Base-by-base conservation (phyloP, 2,329 filamentous ascomycete species). In the Macrophomina phaseolina region DNA sequence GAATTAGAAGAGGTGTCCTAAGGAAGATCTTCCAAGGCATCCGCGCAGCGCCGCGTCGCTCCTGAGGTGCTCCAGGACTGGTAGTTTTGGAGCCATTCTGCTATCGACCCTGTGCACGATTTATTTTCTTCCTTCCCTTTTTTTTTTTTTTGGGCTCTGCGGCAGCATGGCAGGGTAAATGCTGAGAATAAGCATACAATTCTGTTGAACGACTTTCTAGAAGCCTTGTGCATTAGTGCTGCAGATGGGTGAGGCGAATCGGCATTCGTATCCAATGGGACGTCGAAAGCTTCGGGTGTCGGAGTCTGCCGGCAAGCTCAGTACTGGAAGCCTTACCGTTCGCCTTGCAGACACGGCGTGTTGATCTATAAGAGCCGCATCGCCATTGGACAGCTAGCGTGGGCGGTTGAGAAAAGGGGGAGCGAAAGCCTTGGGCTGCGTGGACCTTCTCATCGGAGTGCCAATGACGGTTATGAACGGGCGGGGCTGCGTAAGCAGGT, bases 151-250 rank as follows among this genome's bases (percentile, higher is more conserved):
- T 1, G 2, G 2, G 2, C 36, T 38, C 11, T 12, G 36, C 6
- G 6, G 36, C 6, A 7, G 36, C 36, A 7, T 38, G 36, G 36
- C 11, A 8, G 36, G 7, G 4, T 7, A 38, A 38, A 7, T 38
- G 36, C 36, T 12, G 23, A 38, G 6, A 38, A 12, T 7, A 2
- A 14, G 42, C 2, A 9, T 9, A 5, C 16, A 14, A 45, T 9
- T 49, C 46, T 49, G n/a, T 55, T 18, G 52, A 53, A n/a, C 12
- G 49, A 34, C 11, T 30, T 53, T 53, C 49, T 53, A 53, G 49
- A 53, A n/a, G 30, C 28, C 28, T 36, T 28, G 4, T 53, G 49
- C 49, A 53, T 53, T 36, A 53, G 30, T 53, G 49, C 14, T n/a
- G 49, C 3, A 11, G 49, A 34, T n/a, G 16, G 7, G n/a, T 30